Base-by-base conservation (phyloP, 768 basidiomycete genomes). In the Guyanaporus albipodus region DNA sequence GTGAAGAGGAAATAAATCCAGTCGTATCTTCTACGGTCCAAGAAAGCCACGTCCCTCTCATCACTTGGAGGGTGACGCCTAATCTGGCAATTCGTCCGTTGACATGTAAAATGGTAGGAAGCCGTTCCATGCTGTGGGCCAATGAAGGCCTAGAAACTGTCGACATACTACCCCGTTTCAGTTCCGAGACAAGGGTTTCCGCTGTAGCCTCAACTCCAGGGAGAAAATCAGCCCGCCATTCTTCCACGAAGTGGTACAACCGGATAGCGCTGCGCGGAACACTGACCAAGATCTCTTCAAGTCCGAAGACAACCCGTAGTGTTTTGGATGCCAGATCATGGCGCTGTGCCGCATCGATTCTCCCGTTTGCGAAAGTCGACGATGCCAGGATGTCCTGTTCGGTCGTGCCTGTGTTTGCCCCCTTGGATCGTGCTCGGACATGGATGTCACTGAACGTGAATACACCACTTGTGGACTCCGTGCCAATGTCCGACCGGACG, bases 11-110 rank as follows among this genome's bases (percentile, higher is more conserved):
- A 23, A 76, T 32, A 55, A 80, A 81, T 2, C 63, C 65, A 8
- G 79, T 64, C 0, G 70, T 73, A 41, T 80, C 68, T 45, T 76
- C 70, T 18, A 81, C 66, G 46, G 82, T 77, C 86, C 83, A 90
- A 8, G 85, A 82, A 26, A 91, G 65, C 89, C 89, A 92, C 2
- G 88, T 91, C 17, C 87, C 88, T 50, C 83, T 87, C 85, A 91
- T 89, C 32, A 91, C 82, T 56, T 91, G 89, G 6, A 92, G 74
- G 4, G 79, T 78, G 8, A 89, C 70, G 21, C 76, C 75, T 19
- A 82, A 60, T 18, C 74, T 75, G 5, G 63, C 57, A 8, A 89
- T 46, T 22, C 73, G 71, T 5, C 76, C 71, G 50, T 85, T 77
- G 14, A 87, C 47, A 36, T 83, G 77, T 26, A 80, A 53, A 8